phyloP scores from a whole-genome alignment of 2,329 filamentous ascomycete species.

The Pseudogymnoascus sp. region DNA sequence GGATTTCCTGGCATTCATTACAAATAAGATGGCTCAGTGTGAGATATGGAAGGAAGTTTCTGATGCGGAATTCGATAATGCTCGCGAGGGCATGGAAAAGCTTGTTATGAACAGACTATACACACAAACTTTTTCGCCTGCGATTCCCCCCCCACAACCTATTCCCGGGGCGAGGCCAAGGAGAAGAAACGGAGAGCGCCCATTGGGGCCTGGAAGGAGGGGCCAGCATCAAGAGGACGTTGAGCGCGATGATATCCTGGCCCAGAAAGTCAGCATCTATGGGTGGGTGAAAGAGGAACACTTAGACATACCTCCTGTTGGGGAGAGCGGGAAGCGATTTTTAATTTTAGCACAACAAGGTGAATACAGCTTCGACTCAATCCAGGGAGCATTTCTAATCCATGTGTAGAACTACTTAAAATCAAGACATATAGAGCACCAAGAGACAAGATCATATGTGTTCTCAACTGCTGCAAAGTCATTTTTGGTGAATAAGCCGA shows the following conservation, averaged over 20 bases:
- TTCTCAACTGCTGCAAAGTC: slow-evolving; percentile 97
- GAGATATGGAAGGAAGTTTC: slow-evolving; percentile 95
- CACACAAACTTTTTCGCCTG: slow-evolving; percentile 89
- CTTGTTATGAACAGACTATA: slow-evolving; percentile 98
- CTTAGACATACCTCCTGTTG: slow-evolving; percentile 79
- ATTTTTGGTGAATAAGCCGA: slow-evolving; percentile 67
- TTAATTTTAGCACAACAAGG: slow-evolving; percentile 82
- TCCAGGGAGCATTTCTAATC: slow-evolving; percentile 20
- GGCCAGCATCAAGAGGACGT: slow-evolving; percentile 98
- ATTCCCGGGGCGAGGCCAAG: slow-evolving; percentile 60
- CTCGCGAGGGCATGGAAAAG: slow-evolving; percentile 98
- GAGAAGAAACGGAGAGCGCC: slow-evolving; percentile 57
- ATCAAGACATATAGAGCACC: slow-evolving; percentile 97
- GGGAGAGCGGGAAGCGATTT: slow-evolving; percentile 81
- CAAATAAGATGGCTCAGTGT: slow-evolving; percentile 95
- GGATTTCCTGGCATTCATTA: slow-evolving; percentile 93
- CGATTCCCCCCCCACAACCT: slow-evolving; percentile 73
- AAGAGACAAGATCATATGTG: slow-evolving; percentile 95
- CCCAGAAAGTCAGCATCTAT: slow-evolving; percentile 96
- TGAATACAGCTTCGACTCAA: slow-evolving; percentile 26
- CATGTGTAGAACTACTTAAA: slow-evolving; percentile 69
- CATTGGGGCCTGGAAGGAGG: slow-evolving; percentile 70
- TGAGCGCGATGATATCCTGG: slow-evolving; percentile 88
- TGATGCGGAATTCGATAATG: slow-evolving; percentile 96
- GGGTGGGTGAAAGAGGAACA: slow-evolving; percentile 91